Evolutionary conservation across 192 early-diverging fungal species (phyloP), one percentile per base, ranked within the genome.

Genomic region (Backusella mclennaniae): DNA sequence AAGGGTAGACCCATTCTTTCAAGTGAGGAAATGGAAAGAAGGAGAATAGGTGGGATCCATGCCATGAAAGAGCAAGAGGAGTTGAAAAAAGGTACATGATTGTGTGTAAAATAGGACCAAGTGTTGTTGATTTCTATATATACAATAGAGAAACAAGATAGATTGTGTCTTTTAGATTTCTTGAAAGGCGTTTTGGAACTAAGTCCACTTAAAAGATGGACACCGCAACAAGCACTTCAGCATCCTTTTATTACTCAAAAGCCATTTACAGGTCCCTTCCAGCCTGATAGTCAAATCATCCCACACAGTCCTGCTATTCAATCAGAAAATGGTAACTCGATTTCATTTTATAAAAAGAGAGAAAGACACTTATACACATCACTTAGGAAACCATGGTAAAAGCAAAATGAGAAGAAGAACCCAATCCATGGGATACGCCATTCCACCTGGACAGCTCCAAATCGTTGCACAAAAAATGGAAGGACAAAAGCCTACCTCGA

Each of bases 221-320:
- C 95, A 17, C 97, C 98, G 15, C 93, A 93, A 52, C 96, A 99
- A 79, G 97, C 98, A 1, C 87, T 91, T 17, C 84, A 93, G 80
- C 98, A 99, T 73, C 98, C 98, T 11, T 98, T 99, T 77, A 95
- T 98, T 56, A 98, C 97, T 0, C 96, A 95, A 6, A 93, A 96
- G 76, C 85, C 86, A 29, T 95, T 92, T 39, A 82, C 85, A 5
- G 93, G 90, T 0, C 89, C 91, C 46, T 96, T 92, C 76, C 77
- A 84, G 6, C 94, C 92, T 15, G 71, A 74, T 35, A 33, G 35
- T 19, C 49, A 66, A 53, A 69, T 49, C 19, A 29, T 3, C 19
- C 1, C 56, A 26, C 56, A 63, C 9, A 63, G 21, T 29, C 56
- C 56, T 26, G 56, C 23, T 1, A 63, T 63, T 63, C 56, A 63